Evolutionary conservation across 352 stramenopile genomes (phyloP).

Genomic region (Phytopythium ostracodes): DNA sequence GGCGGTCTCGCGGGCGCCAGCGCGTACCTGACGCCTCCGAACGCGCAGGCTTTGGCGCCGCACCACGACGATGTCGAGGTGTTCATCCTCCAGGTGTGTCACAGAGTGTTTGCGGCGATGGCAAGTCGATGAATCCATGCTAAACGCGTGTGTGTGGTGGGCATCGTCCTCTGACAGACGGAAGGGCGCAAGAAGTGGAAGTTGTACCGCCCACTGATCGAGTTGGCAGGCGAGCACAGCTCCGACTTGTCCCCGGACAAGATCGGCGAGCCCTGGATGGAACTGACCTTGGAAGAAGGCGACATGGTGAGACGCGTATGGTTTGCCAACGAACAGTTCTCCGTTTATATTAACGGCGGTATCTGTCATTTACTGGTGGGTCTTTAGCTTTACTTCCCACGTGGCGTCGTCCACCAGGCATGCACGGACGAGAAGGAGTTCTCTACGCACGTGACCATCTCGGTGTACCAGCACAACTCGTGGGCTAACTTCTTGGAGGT

Average conservation of each 20-base stretch:
- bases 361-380: too few relatives aligned
- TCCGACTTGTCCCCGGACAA: constrained; percentile 56
- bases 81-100: constrained; percentile 60
- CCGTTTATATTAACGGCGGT: neutral
- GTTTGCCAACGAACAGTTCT: neutral
- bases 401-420: constrained; percentile 77
- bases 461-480: constrained; percentile 86
- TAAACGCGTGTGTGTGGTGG: neutral
- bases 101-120: too few relatives aligned
- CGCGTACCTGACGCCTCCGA: constrained; percentile 75
- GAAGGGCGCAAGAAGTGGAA: constrained; percentile 88
- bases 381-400: constrained; percentile 86
- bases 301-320: constrained; percentile 35
- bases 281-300: constrained; percentile 79
- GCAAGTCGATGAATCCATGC: neutral
- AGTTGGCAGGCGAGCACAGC: constrained; percentile 77
- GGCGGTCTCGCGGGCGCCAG: constrained; percentile 73
- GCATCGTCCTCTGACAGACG: constrained; percentile 29
- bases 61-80: constrained; percentile 87
- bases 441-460: constrained; percentile 86
- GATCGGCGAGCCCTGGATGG: constrained; percentile 78
- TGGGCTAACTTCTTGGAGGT: constrained; percentile 88
- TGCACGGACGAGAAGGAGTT: constrained; percentile 71
- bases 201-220: constrained; percentile 70
- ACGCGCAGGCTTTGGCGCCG: constrained; percentile 76